Evolutionary conservation across 768 basidiomycete genomes (phyloP), one percentile per base, ranked within the genome.

Genomic region (Strobilomyces dryophilus): DNA sequence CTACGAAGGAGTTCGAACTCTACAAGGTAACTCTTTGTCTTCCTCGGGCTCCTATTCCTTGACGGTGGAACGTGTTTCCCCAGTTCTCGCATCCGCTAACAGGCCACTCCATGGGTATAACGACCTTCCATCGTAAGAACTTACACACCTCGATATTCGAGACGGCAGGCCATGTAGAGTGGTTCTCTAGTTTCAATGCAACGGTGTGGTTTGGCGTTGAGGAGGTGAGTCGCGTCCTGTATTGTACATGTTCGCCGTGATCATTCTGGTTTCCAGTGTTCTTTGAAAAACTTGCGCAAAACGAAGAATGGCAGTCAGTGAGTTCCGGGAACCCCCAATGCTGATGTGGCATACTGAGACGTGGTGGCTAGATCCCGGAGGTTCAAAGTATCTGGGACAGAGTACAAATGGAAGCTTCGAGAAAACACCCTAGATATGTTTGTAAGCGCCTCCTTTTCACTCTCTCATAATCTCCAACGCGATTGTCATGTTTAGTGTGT

Each of bases 391-490:
- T 66, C 63, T 6, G 74, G 74, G 35, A 61, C 69, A 27, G 76
- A 79, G 58, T 83, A 82, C 70, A 83, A 82, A 57, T 83, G 81
- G 81, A 83, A 79, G 65, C 64, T 75, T 35, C 63, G 65, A 45
- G 73, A 75, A 40, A 74, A 77, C 47, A 72, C 71, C 45, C 54
- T 43, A 34, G 75, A 79, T 61, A 69, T 83, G 47, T 67, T 74
- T 50, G 81, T 82, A 60, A 57, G 80, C 32, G 34, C 14, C 14
- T 36, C 31, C 18, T 7, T 24, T 27, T 37, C n/a, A 21, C 20
- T 10, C n/a, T 41, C 20, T 1, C n/a, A n/a, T 15, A 12, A 29
- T 35, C 17, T 37, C 49, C 36, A 32, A 52, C 34, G 11, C 31
- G 12, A 24, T 31, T 15, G n/a, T n/a, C n/a, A 18, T 49, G 49